These are phyloP conservation scores for Tephrocybe rancida DNA, from an alignment of 768 basidiomycete genomes.

Conservation along the genomic window DNA sequence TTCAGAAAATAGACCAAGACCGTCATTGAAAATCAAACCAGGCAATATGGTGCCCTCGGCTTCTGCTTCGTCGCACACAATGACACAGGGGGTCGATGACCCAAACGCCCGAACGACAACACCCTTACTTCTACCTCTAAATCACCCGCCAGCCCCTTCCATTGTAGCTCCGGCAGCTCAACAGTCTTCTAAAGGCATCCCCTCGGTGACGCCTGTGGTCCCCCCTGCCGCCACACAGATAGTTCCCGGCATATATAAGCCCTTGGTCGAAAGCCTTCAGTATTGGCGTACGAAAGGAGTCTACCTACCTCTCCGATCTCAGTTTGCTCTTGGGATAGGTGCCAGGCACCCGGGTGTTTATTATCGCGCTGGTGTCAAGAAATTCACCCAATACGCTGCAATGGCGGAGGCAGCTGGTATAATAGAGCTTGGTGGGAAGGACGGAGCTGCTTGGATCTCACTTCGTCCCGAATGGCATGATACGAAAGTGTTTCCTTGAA, in stretches of 20 bases:
- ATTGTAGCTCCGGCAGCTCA: no score
- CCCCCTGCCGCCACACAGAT: background rate
- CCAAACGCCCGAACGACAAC: no score
- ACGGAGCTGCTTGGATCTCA: slow-evolving; percentile 37
- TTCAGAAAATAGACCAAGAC: no score
- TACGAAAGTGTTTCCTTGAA: background rate
- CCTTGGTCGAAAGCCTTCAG: slow-evolving; percentile 35
- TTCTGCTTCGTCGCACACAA: no score
- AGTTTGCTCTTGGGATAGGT: slow-evolving; percentile 32
- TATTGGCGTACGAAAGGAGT: slow-evolving; percentile 31
- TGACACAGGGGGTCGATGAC: no score
- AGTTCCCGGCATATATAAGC: slow-evolving; percentile 24
- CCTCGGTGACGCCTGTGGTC: background rate
- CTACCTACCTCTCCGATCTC: slow-evolving; percentile 33
- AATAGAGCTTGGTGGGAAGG: slow-evolving; percentile 39
- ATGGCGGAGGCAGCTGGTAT: slow-evolving; percentile 38
- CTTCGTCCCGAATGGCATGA: slow-evolving; percentile 28
- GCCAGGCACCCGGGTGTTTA: slow-evolving; percentile 28
- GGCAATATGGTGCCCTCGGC: no score
- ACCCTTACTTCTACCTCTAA: no score
- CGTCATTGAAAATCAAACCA: no score
- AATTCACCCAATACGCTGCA: slow-evolving; percentile 41
- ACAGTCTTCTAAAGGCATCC: background rate
- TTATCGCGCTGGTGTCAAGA: slow-evolving; percentile 38
- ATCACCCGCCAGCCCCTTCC: no score